phyloP scores from a whole-genome alignment of 805 yeast species.

The Saccharomycopsis babjevae region DNA sequence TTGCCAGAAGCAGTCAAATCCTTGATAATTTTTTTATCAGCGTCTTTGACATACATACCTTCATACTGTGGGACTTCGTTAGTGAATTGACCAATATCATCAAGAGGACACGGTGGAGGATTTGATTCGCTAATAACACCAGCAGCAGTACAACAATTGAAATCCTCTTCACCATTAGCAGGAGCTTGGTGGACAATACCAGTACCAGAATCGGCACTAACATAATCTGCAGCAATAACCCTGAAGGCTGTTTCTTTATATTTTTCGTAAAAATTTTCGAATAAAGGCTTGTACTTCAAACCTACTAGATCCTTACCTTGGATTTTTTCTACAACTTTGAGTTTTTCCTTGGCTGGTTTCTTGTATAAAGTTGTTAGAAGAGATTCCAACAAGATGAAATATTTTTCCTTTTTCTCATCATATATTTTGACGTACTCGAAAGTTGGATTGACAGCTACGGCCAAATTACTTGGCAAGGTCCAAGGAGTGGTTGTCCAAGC shows the following conservation, averaged over 20 bases:
- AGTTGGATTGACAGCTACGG: slow-evolving; percentile 82
- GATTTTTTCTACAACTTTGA: slow-evolving; percentile 68
- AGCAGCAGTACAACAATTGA: slow-evolving; percentile 60
- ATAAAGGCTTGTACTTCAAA: slow-evolving; percentile 70
- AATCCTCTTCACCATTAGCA: slow-evolving; percentile 99
- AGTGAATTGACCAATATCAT: slow-evolving; percentile 84
- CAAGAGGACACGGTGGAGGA: slow-evolving; percentile 88
- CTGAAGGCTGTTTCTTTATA: slow-evolving; percentile 72
- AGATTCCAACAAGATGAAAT: slow-evolving; percentile 77
- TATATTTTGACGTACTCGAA: slow-evolving; percentile 86
- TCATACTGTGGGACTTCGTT: slow-evolving; percentile 59
- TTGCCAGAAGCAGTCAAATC: slow-evolving; percentile 68
- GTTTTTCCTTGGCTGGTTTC: slow-evolving; percentile 87
- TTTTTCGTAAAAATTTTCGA: slow-evolving; percentile 65
- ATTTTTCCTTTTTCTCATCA: slow-evolving; percentile 75
- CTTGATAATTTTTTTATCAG: slow-evolving; percentile 86
- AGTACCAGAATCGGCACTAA: slow-evolving; percentile 91
- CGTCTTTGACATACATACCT: slow-evolving; percentile 89
- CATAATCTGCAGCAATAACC: slow-evolving; percentile 76
- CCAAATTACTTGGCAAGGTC: slow-evolving; percentile 94
- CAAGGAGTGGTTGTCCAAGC: slow-evolving; percentile 99
- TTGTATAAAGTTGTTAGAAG: slow-evolving; percentile 80
- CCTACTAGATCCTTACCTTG: slow-evolving; percentile 77
- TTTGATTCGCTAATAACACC: slow-evolving; percentile 65
- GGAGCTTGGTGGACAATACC: slow-evolving; percentile 99